A percentile compares a stretch with the other conserved stretches of the same genome.
Conservation (phyloP, 2,329 filamentous ascomycete species). For the Botrytis hyacinthi region DNA sequence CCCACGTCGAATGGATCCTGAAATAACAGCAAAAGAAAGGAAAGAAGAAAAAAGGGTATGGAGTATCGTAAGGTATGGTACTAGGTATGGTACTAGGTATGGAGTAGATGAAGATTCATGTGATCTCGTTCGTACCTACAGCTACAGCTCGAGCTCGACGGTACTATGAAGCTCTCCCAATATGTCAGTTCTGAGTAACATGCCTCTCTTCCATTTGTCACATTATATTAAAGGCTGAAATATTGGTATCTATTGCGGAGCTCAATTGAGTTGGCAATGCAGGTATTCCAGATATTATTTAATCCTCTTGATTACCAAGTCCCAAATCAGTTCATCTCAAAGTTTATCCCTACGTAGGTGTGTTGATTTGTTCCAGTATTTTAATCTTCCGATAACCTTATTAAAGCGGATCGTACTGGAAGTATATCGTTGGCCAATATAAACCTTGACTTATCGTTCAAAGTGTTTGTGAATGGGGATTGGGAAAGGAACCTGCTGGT, state of each 20-base stretch:
- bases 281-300: background rate
- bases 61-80: background rate
- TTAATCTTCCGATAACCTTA: conserved; percentile 9
- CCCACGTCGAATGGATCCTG: background rate
- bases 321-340: conserved; percentile 2
- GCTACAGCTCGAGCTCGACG: background rate
- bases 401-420: background rate
- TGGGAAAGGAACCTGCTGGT: background rate
- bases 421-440: background rate
- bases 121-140: background rate
- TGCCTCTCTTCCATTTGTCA: background rate
- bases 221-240: background rate
- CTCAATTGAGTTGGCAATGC: conserved; percentile 18
- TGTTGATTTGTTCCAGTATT: background rate
- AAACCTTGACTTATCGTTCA: background rate
- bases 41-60: background rate
- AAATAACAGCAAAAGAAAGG: background rate
- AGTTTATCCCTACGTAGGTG: background rate
- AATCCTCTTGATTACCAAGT: background rate
- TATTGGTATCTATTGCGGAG: background rate
- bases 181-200: background rate
- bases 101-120: background rate
- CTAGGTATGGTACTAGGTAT: background rate
- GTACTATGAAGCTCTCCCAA: background rate
- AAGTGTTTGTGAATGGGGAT: background rate